Conservation (phyloP, 2,329 filamentous ascomycete genomes). For the Apiospora marii region DNA sequence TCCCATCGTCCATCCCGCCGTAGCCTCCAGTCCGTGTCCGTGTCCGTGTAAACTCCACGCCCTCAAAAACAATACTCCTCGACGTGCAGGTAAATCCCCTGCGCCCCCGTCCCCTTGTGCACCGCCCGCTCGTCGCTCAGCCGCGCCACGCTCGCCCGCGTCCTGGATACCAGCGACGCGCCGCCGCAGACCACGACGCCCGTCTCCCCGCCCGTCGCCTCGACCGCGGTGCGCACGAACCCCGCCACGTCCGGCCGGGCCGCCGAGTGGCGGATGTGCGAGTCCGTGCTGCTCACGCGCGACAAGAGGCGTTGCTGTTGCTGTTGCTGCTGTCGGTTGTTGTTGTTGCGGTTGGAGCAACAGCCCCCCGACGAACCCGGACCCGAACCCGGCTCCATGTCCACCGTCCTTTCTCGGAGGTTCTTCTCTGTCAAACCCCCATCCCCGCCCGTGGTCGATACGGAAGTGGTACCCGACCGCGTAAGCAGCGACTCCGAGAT, state of each 20-base stretch:
- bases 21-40: too few relatives aligned
- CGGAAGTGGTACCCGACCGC: slow-evolving; percentile 29
- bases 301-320: not conserved
- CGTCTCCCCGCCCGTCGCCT: slow-evolving; percentile 67
- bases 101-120: slow-evolving; percentile 70
- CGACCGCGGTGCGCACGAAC: slow-evolving; percentile 62
- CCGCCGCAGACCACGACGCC: slow-evolving; percentile 68
- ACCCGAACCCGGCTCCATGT: not conserved
- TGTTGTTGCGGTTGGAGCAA: slow-evolving; percentile 28
- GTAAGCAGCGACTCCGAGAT: slow-evolving; percentile 24
- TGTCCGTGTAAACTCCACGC: too few relatives aligned
- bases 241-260: slow-evolving; percentile 58
- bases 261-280: slow-evolving; percentile 54
- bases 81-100: slow-evolving; percentile 67
- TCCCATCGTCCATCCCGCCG: not conserved
- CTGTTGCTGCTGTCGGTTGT: slow-evolving; percentile 33
- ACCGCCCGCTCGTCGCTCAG: slow-evolving; percentile 68
- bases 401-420: slow-evolving; percentile 22
- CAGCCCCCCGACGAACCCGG: slow-evolving; percentile 21
- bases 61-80: slow-evolving; percentile 65
- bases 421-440: slow-evolving; percentile 26
- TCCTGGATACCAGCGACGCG: slow-evolving; percentile 58
- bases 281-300: slow-evolving; percentile 42
- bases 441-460: slow-evolving; percentile 23
- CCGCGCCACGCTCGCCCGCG: slow-evolving; percentile 62